Percentiles rank a stretch among this genome's conserved stretches.
phyloP scores from a whole-genome alignment of 2,329 filamentous ascomycete species.

The Arthrobotrys musiformis region DNA sequence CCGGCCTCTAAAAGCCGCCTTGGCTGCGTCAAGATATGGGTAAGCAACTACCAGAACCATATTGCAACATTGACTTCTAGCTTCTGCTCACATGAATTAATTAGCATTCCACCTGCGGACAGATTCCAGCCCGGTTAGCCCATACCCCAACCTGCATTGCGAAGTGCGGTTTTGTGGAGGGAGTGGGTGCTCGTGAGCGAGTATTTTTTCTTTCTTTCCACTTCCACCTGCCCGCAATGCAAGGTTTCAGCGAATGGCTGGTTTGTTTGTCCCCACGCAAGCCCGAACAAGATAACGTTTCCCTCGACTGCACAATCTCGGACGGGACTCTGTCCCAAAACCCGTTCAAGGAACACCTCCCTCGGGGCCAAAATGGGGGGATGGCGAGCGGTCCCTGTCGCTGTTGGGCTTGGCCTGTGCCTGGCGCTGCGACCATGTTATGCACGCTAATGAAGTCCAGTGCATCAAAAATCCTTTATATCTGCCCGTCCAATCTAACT shows the following conservation, averaged over 20 bases:
- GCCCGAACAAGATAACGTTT: slow-evolving; percentile 38
- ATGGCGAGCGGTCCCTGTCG: slow-evolving; percentile 23
- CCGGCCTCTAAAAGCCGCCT: slow-evolving; percentile 39
- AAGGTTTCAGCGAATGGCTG: slow-evolving; percentile 26
- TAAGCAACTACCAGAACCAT: background rate
- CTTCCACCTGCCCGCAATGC: slow-evolving; percentile 28
- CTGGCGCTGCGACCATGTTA: slow-evolving; percentile 24
- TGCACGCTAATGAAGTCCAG: slow-evolving; percentile 26
- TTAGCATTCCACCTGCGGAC: background rate
- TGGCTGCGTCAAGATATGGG: slow-evolving; percentile 29
- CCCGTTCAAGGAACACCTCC: background rate
- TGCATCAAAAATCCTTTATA: slow-evolving; percentile 35
- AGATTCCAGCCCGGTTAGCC: background rate
- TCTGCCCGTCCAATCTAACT: slow-evolving; percentile 22
- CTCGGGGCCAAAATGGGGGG: background rate
- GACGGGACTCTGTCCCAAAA: slow-evolving; percentile 29
- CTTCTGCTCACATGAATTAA: slow-evolving; percentile 12
- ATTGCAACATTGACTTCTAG: slow-evolving; percentile 16
- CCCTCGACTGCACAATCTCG: slow-evolving; percentile 26
- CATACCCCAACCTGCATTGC: background rate
- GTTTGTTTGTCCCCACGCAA: slow-evolving; percentile 21
- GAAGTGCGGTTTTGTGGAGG: slow-evolving; percentile 3
- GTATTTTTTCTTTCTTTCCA: slow-evolving; percentile 7
- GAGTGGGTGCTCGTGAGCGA: slow-evolving; percentile 8
- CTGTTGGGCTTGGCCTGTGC: slow-evolving; percentile 36